Base-by-base conservation (phyloP, 768 basidiomycete genomes). In the Mycena albidolilacea region DNA sequence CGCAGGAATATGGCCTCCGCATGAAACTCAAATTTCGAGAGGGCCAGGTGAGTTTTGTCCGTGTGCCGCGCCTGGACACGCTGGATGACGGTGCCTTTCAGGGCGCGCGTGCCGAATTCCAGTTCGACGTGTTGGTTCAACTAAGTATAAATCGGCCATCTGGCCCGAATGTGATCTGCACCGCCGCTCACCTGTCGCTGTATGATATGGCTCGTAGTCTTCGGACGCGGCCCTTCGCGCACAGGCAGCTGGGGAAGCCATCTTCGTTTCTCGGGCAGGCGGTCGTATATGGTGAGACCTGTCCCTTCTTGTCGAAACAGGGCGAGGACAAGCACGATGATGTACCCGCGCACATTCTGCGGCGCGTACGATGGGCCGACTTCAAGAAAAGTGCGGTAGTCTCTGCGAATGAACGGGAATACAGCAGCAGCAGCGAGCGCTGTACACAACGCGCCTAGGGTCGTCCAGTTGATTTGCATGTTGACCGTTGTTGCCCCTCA, bases 11-110 rank as follows among this genome's bases (percentile, higher is more conserved):
- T 73, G 21, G 72, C 72, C 57, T 69, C 67, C 0, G 72, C 72
- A 43, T 73, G 72, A 50, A 65, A 69, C 57, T 73, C 72, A n/a
- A 73, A 73, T 66, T 65, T 73, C 38, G 72, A 73, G 21, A 73
- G 68, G 21, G 48, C 48, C 10, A 73, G 58, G 43, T 73, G 68
- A 10, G 72, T 73, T n/a, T 58, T 73, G 48, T 69, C 62, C 15
- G 52, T 55, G 67, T 73, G 72, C 35, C 72, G 72, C 3, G 63
- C 71, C 44, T 72, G 71, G 35, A 72, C 66, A 7, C 71, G 71
- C 35, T 17, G 71, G 41, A 72, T 67, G 43, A 72, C 66, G 0
- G 43, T 62, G 41, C 52, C 61, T 11, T 68, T 72, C 10, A 72
- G 66, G 6, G 37, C 41, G 2, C 23, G 21, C 7, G 43, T 52